Evolutionary conservation across 1,284 basidiomycete species (phyloP).

Genomic region (Peniophora sp.): DNA sequence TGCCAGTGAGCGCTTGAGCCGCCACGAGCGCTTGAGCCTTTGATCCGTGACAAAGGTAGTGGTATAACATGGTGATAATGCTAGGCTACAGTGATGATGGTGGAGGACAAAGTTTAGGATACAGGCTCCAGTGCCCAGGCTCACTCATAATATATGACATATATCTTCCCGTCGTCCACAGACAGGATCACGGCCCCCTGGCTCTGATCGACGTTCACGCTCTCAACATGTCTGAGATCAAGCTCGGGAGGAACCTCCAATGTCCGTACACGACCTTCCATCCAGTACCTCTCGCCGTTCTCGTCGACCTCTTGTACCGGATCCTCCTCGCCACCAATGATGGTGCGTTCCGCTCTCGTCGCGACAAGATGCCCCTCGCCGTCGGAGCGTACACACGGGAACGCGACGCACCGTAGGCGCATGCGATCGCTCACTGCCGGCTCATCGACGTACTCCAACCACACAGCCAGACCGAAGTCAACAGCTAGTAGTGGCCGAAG

Average conservation of each 20-base stretch:
- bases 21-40: no score
- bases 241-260: slow-evolving; percentile 56
- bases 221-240: slow-evolving; percentile 57
- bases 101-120: no score
- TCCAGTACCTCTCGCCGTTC: slow-evolving; percentile 10
- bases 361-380: slow-evolving; percentile 9
- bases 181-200: slow-evolving; percentile 68
- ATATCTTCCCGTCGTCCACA: slow-evolving; percentile 59
- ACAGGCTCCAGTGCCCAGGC: background rate
- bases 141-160: slow-evolving; percentile 63
- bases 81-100: no score
- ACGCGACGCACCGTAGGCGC: slow-evolving; percentile 58
- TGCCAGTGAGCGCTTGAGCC: no score
- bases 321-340: slow-evolving; percentile 16
- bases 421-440: slow-evolving; percentile 26
- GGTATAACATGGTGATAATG: no score
- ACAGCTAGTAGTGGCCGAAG: slow-evolving; percentile 64
- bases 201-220: slow-evolving; percentile 68
- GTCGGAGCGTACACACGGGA: slow-evolving; percentile 41
- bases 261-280: slow-evolving; percentile 46
- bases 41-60: no score
- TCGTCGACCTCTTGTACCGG: slow-evolving; percentile 3
- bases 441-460: slow-evolving; percentile 47
- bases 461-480: slow-evolving; percentile 72
- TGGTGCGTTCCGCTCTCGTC: slow-evolving; percentile 6